Evolutionary conservation across 1,284 basidiomycete species (phyloP).

Genomic region (Singerocomus rubriflavus): DNA sequence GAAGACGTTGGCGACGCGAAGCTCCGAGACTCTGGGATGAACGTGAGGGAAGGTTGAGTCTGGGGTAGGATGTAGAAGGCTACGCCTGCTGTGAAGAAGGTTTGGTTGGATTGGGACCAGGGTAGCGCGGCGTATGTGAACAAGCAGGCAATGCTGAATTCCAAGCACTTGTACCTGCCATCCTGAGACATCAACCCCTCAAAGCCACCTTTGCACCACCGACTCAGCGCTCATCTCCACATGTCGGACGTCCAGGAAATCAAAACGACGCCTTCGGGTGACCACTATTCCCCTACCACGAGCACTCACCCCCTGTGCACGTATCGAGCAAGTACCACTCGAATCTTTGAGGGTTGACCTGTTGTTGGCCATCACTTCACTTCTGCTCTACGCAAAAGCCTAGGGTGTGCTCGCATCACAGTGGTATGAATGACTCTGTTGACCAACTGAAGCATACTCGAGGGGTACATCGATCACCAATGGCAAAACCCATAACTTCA

Average conservation of each 20-base stretch:
- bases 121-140: constrained; percentile 30
- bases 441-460: background rate
- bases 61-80: constrained; percentile 5
- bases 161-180: constrained; percentile 22
- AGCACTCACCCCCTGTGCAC: background rate
- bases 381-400: background rate
- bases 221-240: background rate
- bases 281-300: background rate
- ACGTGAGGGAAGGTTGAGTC: constrained; percentile 1
- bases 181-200: constrained; percentile 19
- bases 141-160: constrained; percentile 17
- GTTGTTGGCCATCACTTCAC: background rate
- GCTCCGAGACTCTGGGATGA: constrained; percentile 1
- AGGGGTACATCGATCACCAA: background rate
- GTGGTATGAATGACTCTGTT: background rate
- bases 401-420: background rate
- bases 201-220: background rate
- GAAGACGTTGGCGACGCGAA: constrained; percentile 9
- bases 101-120: constrained; percentile 17
- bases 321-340: too few species aligned
- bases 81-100: constrained; percentile 16
- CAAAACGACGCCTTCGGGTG: background rate
- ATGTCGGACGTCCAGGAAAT: background rate
- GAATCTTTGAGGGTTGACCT: background rate
- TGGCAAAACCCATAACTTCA: background rate